Percentiles rank a stretch among this genome's conserved stretches.
Conservation (phyloP, 305 asterid genomes). For the Fraxinus albicans region DNA sequence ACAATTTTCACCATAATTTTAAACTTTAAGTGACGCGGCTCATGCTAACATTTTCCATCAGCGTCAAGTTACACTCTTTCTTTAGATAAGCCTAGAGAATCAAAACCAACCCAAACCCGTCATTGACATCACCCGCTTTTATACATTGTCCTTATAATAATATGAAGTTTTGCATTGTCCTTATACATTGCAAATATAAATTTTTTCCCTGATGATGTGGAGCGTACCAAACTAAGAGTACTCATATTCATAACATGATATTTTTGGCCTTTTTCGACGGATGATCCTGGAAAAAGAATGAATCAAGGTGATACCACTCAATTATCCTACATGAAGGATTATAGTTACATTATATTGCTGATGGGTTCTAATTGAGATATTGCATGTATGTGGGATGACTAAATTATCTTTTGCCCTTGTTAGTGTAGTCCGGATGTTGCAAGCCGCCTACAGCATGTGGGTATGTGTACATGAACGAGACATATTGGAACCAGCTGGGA, state of each 20-base stretch:
- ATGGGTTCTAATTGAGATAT: not conserved
- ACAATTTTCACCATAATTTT: too few species aligned
- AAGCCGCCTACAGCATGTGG: slow-evolving; percentile 91
- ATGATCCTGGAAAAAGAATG: not conserved
- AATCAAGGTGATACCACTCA: not conserved
- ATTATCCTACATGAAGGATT: not conserved
- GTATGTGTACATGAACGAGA: slow-evolving; percentile 65
- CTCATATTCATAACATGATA: not conserved
- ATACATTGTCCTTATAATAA: not conserved
- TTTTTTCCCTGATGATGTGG: not conserved
- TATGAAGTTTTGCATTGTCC: not conserved
- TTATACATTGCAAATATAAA: not conserved
- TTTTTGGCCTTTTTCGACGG: not conserved
- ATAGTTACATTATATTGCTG: not conserved
- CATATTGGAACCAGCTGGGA: slow-evolving; percentile 47
- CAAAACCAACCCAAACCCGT: not conserved
- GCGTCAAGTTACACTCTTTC: not conserved
- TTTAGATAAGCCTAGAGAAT: not conserved
- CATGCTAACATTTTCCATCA: not conserved
- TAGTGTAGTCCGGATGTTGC: slow-evolving; percentile 87
- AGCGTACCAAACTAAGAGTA: not conserved
- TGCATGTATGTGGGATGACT: not conserved
- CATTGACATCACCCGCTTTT: not conserved
- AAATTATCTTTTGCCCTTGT: not conserved
- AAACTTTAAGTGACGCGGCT: not conserved